Percentiles rank a stretch among this genome's conserved stretches.
Evolutionary conservation across 805 yeast genomes (phyloP).

Genomic region (Candida broadrunensis): DNA sequence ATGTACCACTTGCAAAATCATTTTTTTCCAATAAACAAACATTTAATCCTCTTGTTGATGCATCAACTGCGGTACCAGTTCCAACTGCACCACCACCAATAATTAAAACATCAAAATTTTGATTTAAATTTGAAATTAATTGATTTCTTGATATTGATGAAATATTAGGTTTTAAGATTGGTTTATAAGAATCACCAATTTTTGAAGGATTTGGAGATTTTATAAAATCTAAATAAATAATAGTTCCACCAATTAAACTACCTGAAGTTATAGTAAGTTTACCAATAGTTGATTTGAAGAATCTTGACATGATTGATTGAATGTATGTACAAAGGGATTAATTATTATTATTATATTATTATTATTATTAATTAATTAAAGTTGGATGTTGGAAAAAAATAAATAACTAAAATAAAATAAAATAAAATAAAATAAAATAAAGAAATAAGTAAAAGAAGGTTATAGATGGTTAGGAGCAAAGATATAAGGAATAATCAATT

Average conservation of each 20-base stretch:
- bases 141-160: constrained; percentile 58
- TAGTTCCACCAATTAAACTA: constrained; percentile 32
- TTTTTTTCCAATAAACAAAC: constrained; percentile 83
- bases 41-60: constrained; percentile 83
- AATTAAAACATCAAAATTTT: constrained; percentile 74
- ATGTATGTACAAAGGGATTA: background rate
- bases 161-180: constrained; percentile 43
- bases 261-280: constrained; percentile 29
- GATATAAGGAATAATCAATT: too few species aligned
- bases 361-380: too few species aligned
- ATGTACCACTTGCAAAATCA: constrained; percentile 91
- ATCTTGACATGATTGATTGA: constrained; percentile 12
- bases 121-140: constrained; percentile 44
- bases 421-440: too few species aligned
- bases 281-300: constrained; percentile 22
- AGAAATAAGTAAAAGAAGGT: too few species aligned
- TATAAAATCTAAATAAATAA: constrained; percentile 40
- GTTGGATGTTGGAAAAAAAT: too few species aligned
- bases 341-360: too few species aligned
- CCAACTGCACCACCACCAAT: constrained; percentile 98
- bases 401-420: too few species aligned
- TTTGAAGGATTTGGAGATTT: constrained; percentile 29
- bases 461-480: too few species aligned
- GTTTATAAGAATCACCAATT: constrained; percentile 29
- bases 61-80: constrained; percentile 89